Percentiles rank a stretch among this genome's conserved stretches.
These are phyloP conservation scores for Oryza brachyantha DNA, from an alignment of 176 grass and related monocot species.

Conservation along the genomic window DNA sequence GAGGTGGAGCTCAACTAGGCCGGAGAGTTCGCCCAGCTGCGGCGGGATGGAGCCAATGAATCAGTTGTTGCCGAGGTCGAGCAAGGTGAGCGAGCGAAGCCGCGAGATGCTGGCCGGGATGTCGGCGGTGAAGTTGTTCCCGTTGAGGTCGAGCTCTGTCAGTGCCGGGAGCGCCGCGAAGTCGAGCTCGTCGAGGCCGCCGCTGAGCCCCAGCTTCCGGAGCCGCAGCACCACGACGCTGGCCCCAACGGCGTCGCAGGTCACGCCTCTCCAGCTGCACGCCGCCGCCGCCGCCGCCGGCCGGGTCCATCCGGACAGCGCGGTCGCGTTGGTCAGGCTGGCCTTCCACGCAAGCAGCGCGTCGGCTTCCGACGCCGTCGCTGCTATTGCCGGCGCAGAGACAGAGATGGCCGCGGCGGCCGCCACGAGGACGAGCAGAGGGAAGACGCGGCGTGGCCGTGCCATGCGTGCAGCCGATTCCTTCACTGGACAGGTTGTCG, in stretches of 20 bases:
- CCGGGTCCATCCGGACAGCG: conserved; percentile 46
- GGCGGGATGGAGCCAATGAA: conserved; percentile 51
- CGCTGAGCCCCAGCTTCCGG: conserved; percentile 18
- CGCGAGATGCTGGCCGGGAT: conserved; percentile 49
- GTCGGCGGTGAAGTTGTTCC: conserved; percentile 40
- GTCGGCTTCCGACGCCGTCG: conserved; percentile 9
- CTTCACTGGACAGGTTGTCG: too few relatives aligned
- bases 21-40: conserved; percentile 53
- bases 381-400: too few relatives aligned
- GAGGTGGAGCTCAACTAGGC: conserved; percentile 56
- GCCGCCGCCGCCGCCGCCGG: conserved; percentile 3
- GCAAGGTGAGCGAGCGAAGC: conserved; percentile 31
- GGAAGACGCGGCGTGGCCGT: too few relatives aligned
- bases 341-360: conserved; percentile 66
- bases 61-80: conserved; percentile 59
- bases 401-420: too few relatives aligned
- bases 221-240: conserved; percentile 35
- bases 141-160: conserved; percentile 51
- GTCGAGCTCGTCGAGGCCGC: conserved; percentile 40
- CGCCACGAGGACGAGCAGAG: too few relatives aligned
- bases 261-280: conserved; percentile 54
- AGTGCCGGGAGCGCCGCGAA: conserved; percentile 38
- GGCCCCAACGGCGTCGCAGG: conserved; percentile 35
- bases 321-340: conserved; percentile 22
- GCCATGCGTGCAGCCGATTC: too few relatives aligned